phyloP scores from a whole-genome alignment of 169 alveolate genomes.

The Eimeria maxima region DNA sequence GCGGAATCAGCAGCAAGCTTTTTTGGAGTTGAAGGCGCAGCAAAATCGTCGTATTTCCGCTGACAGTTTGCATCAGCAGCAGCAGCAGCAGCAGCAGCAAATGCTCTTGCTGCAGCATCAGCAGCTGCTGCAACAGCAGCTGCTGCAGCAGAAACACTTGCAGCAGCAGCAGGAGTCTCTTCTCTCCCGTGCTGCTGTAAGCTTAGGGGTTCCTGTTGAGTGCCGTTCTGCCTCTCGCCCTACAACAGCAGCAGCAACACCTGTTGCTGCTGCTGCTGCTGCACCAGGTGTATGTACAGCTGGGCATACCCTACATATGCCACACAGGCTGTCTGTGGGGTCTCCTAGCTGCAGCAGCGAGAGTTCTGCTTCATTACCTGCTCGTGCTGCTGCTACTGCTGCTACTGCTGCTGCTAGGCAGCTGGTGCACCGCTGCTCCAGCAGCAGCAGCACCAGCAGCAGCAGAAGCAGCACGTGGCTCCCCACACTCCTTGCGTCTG shows the following conservation, averaged over 20 bases:
- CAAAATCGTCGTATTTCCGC: neutral
- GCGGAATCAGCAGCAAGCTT: conserved; percentile 7
- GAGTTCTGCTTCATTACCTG: neutral
- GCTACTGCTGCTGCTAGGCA: conserved; percentile 18
- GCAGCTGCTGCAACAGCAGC: conserved; percentile 36
- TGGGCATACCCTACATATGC: neutral
- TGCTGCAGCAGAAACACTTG: no score
- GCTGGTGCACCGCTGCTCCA: neutral
- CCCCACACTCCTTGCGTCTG: neutral
- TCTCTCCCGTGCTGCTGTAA: conserved; percentile 19
- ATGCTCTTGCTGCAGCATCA: neutral
- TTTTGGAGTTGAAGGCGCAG: neutral
- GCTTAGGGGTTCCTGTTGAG: conserved; percentile 13
- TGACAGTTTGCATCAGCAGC: neutral
- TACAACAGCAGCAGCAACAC: neutral
- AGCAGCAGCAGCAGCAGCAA: conserved; percentile 5
- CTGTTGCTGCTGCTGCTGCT: neutral
- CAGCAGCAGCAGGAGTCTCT: no score
- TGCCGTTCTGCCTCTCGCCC: neutral
- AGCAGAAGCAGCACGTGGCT: conserved; percentile 19
- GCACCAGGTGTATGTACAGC: neutral
- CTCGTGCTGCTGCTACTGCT: conserved; percentile 53
- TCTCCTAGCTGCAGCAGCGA: conserved; percentile 18
- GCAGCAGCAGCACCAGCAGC: conserved; percentile 5
- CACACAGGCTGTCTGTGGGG: neutral